Percentiles rank a stretch among this genome's conserved stretches.
phyloP scores from a whole-genome alignment of 208 protist genomes.

The Balamuthia mandrillaris region DNA sequence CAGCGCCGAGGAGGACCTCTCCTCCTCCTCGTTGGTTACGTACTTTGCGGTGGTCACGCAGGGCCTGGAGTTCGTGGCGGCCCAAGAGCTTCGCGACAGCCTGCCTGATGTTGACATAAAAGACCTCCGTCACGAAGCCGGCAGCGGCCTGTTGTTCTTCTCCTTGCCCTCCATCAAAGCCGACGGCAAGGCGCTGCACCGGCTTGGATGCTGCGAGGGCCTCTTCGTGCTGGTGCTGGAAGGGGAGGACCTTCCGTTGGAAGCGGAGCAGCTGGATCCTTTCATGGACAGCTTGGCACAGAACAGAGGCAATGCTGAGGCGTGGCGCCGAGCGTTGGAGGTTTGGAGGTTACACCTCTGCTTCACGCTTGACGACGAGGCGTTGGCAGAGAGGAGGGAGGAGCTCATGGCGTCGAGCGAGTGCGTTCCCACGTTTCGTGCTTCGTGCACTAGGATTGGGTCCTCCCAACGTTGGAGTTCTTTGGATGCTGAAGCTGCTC shows the following conservation, averaged over 20 bases:
- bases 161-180: background rate
- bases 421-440: too few relatives aligned
- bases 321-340: background rate
- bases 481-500: too few relatives aligned
- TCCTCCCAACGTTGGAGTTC: too few relatives aligned
- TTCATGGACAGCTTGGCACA: background rate
- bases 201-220: background rate
- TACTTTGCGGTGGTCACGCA: constrained; percentile 4
- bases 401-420: too few relatives aligned
- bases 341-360: too few relatives aligned
- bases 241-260: background rate
- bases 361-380: too few relatives aligned
- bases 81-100: background rate
- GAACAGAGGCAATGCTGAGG: too few relatives aligned
- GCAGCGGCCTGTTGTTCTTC: constrained; percentile 13
- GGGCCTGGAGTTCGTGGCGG: constrained; percentile 7
- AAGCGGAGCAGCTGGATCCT: background rate
- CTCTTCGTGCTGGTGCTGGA: background rate
- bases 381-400: too few relatives aligned
- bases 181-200: background rate
- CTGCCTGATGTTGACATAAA: background rate
- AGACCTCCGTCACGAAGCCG: background rate
- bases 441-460: too few relatives aligned
- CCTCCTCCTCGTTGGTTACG: background rate
- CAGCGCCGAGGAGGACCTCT: too few relatives aligned